phyloP scores from a whole-genome alignment of 1,284 basidiomycete genomes.

The Cryptococcus sp. region DNA sequence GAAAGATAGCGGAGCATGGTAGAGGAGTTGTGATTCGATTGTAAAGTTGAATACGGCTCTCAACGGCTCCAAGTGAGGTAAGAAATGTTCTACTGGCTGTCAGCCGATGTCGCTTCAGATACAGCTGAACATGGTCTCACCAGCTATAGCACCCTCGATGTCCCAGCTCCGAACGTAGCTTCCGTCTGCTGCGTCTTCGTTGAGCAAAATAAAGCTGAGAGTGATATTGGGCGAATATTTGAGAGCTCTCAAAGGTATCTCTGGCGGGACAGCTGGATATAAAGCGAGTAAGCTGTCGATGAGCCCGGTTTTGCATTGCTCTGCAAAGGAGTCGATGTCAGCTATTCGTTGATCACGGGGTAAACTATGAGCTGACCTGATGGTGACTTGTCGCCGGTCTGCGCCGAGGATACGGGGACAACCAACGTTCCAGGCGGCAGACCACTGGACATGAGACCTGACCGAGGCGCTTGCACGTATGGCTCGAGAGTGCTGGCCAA shows the following conservation, averaged over 20 bases:
- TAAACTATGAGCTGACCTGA: neutral
- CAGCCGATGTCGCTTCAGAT: neutral
- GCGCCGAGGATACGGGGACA: slow-evolving; percentile 38
- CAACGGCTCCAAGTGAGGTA: slow-evolving; percentile 66
- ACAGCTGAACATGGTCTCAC: slow-evolving; percentile 56
- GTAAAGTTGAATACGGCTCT: slow-evolving; percentile 80
- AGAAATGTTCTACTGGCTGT: slow-evolving; percentile 62
- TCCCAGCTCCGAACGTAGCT: slow-evolving; percentile 69
- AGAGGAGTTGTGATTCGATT: slow-evolving; percentile 90
- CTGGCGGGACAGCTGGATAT: slow-evolving; percentile 24
- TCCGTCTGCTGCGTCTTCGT: slow-evolving; percentile 78
- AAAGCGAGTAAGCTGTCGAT: slow-evolving; percentile 60
- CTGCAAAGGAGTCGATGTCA: slow-evolving; percentile 13
- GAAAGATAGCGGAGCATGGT: slow-evolving; percentile 86
- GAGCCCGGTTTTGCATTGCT: slow-evolving; percentile 40
- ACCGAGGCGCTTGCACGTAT: slow-evolving; percentile 36
- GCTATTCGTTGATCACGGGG: neutral
- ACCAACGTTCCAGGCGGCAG: slow-evolving; percentile 36
- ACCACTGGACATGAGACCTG: slow-evolving; percentile 25
- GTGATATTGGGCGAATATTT: slow-evolving; percentile 73
- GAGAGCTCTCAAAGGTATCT: slow-evolving; percentile 48
- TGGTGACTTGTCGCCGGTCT: slow-evolving; percentile 25
- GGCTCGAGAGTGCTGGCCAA: slow-evolving; percentile 24
- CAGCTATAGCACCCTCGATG: slow-evolving; percentile 62
- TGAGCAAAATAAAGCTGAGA: slow-evolving; percentile 62